Evolutionary conservation across 176 grass and related monocot genomes (phyloP).

Genomic region (Carex cristatella): DNA sequence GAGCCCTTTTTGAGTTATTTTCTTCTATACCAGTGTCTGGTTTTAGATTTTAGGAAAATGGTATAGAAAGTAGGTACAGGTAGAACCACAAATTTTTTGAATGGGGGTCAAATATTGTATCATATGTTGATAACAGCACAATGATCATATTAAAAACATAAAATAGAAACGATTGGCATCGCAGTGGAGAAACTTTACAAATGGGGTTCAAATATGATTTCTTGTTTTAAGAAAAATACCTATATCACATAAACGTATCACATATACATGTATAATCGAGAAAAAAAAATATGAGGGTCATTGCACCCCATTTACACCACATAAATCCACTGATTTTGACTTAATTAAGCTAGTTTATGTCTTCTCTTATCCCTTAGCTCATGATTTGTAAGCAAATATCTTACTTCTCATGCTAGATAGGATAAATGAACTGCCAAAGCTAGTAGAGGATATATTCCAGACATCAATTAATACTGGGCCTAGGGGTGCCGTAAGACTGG

Average conservation of each 20-base stretch:
- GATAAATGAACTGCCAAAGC: conserved; percentile 63
- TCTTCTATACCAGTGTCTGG: neutral
- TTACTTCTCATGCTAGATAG: conserved; percentile 44
- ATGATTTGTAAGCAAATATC: neutral
- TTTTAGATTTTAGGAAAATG: neutral
- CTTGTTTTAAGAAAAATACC: too few relatives aligned
- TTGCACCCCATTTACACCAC: too few relatives aligned
- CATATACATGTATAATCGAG: too few relatives aligned
- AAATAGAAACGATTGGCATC: too few relatives aligned
- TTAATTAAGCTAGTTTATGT: neutral
- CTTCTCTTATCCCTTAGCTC: neutral
- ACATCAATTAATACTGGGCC: conserved; percentile 87
- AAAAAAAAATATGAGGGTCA: too few relatives aligned
- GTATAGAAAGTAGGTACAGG: neutral
- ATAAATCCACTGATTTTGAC: neutral
- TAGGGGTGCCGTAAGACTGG: conserved; percentile 70
- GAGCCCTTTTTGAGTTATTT: neutral
- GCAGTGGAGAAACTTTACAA: too few relatives aligned
- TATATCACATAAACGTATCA: too few relatives aligned
- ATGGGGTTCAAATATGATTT: too few relatives aligned
- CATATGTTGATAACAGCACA: too few relatives aligned
- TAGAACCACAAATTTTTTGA: too few relatives aligned
- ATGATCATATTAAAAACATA: too few relatives aligned
- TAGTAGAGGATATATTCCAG: conserved; percentile 86
- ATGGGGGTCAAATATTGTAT: too few relatives aligned